Percentiles rank a stretch among this genome's conserved stretches.
These are phyloP conservation scores for Coniferiporia sulphurascens DNA, from an alignment of 1,284 basidiomycete species.

Conservation along the genomic window DNA sequence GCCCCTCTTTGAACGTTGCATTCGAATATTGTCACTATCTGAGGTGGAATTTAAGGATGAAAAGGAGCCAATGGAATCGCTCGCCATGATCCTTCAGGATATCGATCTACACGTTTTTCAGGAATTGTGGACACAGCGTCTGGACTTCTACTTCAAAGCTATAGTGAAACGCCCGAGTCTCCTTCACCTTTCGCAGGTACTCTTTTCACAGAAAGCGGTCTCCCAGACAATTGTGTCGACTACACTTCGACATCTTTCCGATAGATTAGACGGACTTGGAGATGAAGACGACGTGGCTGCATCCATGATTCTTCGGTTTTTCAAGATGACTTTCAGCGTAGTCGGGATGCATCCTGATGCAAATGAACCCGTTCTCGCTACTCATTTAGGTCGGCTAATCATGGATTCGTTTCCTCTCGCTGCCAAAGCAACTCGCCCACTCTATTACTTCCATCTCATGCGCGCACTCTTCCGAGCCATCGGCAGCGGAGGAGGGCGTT, in stretches of 20 bases:
- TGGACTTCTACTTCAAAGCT: constrained; percentile 83
- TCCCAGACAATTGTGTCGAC: constrained; percentile 93
- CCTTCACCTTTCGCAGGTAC: constrained; percentile 81
- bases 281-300: constrained; percentile 81
- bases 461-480: constrained; percentile 95
- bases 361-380: constrained; percentile 91
- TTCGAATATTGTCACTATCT: constrained; percentile 83
- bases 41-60: constrained; percentile 79
- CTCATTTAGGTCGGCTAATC: constrained; percentile 89
- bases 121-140: constrained; percentile 90
- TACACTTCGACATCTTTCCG: constrained; percentile 84
- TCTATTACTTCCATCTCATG: constrained; percentile 93
- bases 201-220: constrained; percentile 81
- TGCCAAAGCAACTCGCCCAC: constrained; percentile 86
- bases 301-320: constrained; percentile 82
- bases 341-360: constrained; percentile 74
- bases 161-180: constrained; percentile 76
- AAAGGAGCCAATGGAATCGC: constrained; percentile 85
- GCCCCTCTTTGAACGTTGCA: constrained; percentile 81
- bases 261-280: constrained; percentile 80
- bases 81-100: constrained; percentile 74
- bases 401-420: constrained; percentile 97
- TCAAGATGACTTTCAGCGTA: constrained; percentile 95
- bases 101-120: constrained; percentile 90
- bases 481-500: constrained; percentile 89